Evolutionary conservation across 2,329 filamentous ascomycete genomes (phyloP), one percentile per base, ranked within the genome.

Genomic region (Ceratocystis lukuohia): DNA sequence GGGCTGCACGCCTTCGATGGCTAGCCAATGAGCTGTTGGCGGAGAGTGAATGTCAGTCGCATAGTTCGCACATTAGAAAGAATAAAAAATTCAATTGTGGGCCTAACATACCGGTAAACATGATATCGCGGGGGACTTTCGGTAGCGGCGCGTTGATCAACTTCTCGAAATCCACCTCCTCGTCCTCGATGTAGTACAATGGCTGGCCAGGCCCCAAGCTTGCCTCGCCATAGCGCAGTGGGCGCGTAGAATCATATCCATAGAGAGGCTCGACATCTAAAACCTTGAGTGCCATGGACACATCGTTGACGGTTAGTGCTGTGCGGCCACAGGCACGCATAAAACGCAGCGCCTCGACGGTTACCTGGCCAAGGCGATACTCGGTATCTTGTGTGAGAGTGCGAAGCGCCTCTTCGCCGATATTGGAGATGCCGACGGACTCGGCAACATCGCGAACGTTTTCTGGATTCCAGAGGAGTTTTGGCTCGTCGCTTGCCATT

Each of bases 111-210:
- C 91, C 88, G 50, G 93, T 97, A 73, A 96, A 93, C 69, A 86
- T 90, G 72, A 94, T 88, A 75, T 99, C 94, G 62, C 93, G 83
- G 44, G 94, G 94, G 37, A 99, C 92, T 76, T 95, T 96, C 30
- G 94, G 94, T 70, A 99, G 77, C 3, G 94, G 90, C 70, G 91
- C 91, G 77, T 99, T 99, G 74, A 99, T 96, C 70, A 99, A 80
- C 80, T 97, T 97, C 79, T 99, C 94, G 74, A 99, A 97, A 76
- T 99, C 94, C 65, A 97, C 88, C 79, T 99, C 94, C 74, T 99
- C 94, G 74, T 99, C 94, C 73, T 99, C 94, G 46, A 99, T 88
- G 74, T 99, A 99, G 76, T 93, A 99, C 25, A 99, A 79, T 65
- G 93, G 91, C 76, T 99, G 94, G 8, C 93, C 92, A 15, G 92